Conservation (phyloP, 2,329 filamentous ascomycete genomes). For the Rutstroemia sp. region DNA sequence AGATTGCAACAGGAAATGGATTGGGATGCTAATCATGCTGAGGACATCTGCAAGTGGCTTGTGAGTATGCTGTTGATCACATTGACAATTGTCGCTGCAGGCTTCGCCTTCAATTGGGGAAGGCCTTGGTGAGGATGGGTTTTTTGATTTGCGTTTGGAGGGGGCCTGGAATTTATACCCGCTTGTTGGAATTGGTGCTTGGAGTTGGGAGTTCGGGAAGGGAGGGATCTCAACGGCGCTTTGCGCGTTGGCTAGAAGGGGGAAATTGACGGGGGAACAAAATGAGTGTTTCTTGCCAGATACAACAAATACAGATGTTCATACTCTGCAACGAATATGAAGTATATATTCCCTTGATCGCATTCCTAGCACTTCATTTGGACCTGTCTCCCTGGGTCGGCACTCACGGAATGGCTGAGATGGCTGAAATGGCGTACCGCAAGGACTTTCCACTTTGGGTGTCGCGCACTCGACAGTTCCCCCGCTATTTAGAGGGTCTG, state of each 20-base stretch:
- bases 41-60: slow-evolving; percentile 26
- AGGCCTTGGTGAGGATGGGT: slow-evolving; percentile 3
- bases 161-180: slow-evolving; percentile 1
- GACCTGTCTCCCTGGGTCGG: too few relatives aligned
- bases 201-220: background rate
- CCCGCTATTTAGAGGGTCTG: background rate
- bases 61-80: slow-evolving; percentile 26
- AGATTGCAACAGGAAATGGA: slow-evolving; percentile 16
- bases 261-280: too few relatives aligned
- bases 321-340: too few relatives aligned
- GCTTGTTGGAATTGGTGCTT: background rate
- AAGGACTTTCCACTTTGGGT: slow-evolving; percentile 3
- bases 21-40: slow-evolving; percentile 15
- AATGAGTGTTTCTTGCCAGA: background rate
- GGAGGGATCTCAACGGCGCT: background rate
- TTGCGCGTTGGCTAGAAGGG: background rate
- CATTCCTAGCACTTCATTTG: too few relatives aligned
- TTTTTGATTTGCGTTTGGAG: background rate
- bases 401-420: too few relatives aligned
- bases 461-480: background rate
- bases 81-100: slow-evolving; percentile 22
- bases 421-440: background rate
- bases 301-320: too few relatives aligned
- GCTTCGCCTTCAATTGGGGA: slow-evolving; percentile 26
- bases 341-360: too few relatives aligned